Evolutionary conservation across 1,139 yeast genomes (phyloP).

Genomic region (Tardiomyces blankii): DNA sequence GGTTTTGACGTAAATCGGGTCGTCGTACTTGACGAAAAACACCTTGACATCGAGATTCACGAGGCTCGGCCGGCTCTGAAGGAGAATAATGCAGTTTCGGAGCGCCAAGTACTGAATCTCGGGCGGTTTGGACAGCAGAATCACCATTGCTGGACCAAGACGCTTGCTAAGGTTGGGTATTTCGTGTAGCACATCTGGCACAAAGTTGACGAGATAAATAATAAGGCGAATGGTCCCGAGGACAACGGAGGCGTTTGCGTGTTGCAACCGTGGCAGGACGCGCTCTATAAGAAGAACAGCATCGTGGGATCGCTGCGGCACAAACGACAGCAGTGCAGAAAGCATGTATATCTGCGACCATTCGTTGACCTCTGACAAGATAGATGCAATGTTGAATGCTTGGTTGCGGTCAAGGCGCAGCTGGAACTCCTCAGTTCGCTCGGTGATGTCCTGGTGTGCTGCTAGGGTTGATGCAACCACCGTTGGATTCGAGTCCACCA

Average conservation of each 20-base stretch:
- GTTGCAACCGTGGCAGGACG: slow-evolving; percentile 66
- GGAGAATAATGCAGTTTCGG: slow-evolving; percentile 65
- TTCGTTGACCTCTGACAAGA: slow-evolving; percentile 50
- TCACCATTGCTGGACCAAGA: slow-evolving; percentile 60
- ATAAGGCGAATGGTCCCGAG: slow-evolving; percentile 65
- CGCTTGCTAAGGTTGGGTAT: slow-evolving; percentile 47
- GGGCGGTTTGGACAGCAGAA: slow-evolving; percentile 64
- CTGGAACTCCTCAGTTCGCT: slow-evolving; percentile 37
- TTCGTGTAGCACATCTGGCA: slow-evolving; percentile 28
- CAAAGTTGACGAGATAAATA: slow-evolving; percentile 63
- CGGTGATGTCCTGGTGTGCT: slow-evolving; percentile 56
- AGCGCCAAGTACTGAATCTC: slow-evolving; percentile 78
- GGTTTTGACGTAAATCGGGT: slow-evolving; percentile 81
- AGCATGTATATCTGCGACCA: slow-evolving; percentile 75
- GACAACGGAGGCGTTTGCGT: slow-evolving; percentile 74
- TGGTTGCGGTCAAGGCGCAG: slow-evolving; percentile 48
- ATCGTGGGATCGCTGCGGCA: slow-evolving; percentile 57
- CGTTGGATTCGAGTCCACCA: slow-evolving; percentile 43
- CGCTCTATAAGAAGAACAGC: slow-evolving; percentile 58
- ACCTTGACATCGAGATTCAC: slow-evolving; percentile 57
- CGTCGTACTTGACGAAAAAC: slow-evolving; percentile 76
- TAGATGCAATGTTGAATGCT: slow-evolving; percentile 40
- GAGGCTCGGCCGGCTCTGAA: slow-evolving; percentile 55
- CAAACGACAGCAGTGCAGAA: slow-evolving; percentile 54
- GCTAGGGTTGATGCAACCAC: slow-evolving; percentile 70